Base-by-base conservation (phyloP, 495 filamentous ascomycete species). In the Aspergillus steynii region DNA sequence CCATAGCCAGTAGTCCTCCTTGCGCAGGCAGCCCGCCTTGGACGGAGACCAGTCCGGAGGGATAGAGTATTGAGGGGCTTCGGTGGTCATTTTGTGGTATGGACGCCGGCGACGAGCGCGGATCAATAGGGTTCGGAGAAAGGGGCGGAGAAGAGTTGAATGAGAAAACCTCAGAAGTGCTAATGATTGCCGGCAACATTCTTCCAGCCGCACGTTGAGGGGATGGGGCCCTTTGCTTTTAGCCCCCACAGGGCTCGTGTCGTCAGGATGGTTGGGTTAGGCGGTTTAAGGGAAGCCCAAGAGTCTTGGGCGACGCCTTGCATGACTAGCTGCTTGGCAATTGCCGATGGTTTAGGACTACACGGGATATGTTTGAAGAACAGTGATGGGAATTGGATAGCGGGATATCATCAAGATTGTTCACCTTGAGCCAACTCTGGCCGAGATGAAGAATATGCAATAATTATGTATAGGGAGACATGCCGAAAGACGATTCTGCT, bases 1-100 rank as follows among this genome's bases (percentile, higher is more conserved):
- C 70, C 70, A 72, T 15, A 70, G 62, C 70, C 70, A 72, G 47
- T 53, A 66, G 53, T 72, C 70, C n/a, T 31, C 51, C 6, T 48
- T 56, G 50, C 53, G 51, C 25, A 66, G 56, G 50, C 70, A 72
- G 3, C 61, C 65, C 10, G 60, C 45, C 29, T 49, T 26, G 1
- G 60, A 59, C 4, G 68, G 70, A 29, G 60, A 20, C 55, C 55
- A 58, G 28, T 34, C 46, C 32, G 55, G 45, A 14, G 20, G 3
- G n/a, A 55, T 25, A 1, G 53, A 46, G 4, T 34, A 20, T 25
- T 3, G 10, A 2, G 1, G 10, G 25, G 53, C 29, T 12, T 26
- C 29, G 4, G 53, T 55, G 27, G 53, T 27, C 53, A 55, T 55
- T n/a, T 42, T 8, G 10, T 15, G 12, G 37, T 1, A 4, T 34